A percentile compares a stretch with the other conserved stretches of the same genome.
phyloP scores from a whole-genome alignment of 805 yeast genomes.

The Cyberlindnera misumaiensis region DNA sequence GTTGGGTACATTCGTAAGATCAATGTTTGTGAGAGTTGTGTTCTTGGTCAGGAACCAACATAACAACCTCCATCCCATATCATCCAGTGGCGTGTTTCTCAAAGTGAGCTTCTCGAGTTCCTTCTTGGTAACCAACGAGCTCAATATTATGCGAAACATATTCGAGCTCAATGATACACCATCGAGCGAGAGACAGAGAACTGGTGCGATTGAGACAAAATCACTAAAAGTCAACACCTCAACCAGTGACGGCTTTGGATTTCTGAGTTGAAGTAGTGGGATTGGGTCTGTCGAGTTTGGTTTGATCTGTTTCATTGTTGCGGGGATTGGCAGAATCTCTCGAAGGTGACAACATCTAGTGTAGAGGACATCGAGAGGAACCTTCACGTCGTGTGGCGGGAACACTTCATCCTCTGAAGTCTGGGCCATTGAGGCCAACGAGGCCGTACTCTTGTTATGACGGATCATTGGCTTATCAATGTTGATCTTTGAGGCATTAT shows the following conservation, averaged over 20 bases:
- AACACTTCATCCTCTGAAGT: conserved; percentile 16
- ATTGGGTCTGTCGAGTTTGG: conserved; percentile 74
- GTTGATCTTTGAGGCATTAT: conserved; percentile 28
- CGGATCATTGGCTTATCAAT: conserved; percentile 39
- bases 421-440: conserved; percentile 17
- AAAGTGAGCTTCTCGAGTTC: conserved; percentile 68
- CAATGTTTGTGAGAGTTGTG: conserved; percentile 49
- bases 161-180: conserved; percentile 69
- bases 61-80: conserved; percentile 72
- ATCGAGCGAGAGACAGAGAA: conserved; percentile 70
- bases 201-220: conserved; percentile 79
- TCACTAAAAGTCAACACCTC: conserved; percentile 86
- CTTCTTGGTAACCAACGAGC: conserved; percentile 54
- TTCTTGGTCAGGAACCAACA: conserved; percentile 73
- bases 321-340: conserved; percentile 88
- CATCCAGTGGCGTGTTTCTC: conserved; percentile 70
- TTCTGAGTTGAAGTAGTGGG: conserved; percentile 67
- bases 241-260: conserved; percentile 82
- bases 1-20: conserved; percentile 48
- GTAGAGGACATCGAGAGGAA: conserved; percentile 65
- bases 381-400: conserved; percentile 25
- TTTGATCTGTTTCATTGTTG: conserved; percentile 74
- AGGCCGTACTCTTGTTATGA: conserved; percentile 26
- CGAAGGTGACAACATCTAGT: conserved; percentile 90
- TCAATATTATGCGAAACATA: conserved; percentile 64